Evolutionary conservation across 768 basidiomycete species (phyloP), one percentile per base, ranked within the genome.

Genomic region (Rhizopogon vulgaris): DNA sequence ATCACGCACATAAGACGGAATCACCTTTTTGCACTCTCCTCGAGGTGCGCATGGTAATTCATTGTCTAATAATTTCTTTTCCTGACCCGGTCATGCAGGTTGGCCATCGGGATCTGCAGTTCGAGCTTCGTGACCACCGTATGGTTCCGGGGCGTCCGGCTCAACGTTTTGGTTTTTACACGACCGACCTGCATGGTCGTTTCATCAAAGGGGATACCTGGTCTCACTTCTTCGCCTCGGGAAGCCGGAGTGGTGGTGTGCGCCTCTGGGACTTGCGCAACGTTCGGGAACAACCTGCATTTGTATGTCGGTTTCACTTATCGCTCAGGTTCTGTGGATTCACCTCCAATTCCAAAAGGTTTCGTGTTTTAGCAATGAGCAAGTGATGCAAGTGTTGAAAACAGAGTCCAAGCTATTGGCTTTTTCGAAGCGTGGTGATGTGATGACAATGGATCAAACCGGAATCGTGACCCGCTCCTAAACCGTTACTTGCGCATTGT

Each of bases 211-310:
- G 60, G 49, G 62, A 57, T 40, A 58, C 61, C 15, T 66, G 66
- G 66, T 62, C 66, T 38, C 58, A 67, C 41, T 60, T 63, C 22
- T 78, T 78, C 56, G 73, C 65, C 5, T 77, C 71, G 41, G 78
- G 78, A 18, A 72, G 73, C 57, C 67, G 58, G 43, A 67, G 68
- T 41, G 78, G 79, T 22, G 51, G 28, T 36, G 66, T 78, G 18
- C 71, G 70, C 11, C 34, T 79, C 9, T 80, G 79, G 78, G 78
- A 80, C 57, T 54, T 77, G 40, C 72, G 78, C 28, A 73, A 72
- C 25, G 46, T 63, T 15, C 58, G 66, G n/a, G 54, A 37, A 46
- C 52, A 63, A 43, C 49, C 58, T 52, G 50, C 56, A 48, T 54
- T 49, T 53, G 69, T 70, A 40, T 52, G 63, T 57, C 42, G 42